phyloP scores from a whole-genome alignment of 164 flowering plant species.

The Vitis riparia region DNA sequence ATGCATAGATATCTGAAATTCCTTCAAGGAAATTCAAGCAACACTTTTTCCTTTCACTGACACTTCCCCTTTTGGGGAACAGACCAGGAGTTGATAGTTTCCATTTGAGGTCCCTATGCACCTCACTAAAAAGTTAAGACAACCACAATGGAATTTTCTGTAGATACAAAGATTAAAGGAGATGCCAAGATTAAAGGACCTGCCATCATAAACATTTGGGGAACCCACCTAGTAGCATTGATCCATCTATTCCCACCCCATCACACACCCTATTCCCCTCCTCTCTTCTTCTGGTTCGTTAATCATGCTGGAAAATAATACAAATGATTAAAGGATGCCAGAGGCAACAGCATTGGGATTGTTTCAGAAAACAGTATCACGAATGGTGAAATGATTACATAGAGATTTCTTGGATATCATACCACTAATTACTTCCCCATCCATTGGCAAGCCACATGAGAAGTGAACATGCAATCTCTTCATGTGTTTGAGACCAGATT shows the following conservation, averaged over 20 bases:
- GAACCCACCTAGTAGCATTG: too few species aligned
- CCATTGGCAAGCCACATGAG: conserved; percentile 80
- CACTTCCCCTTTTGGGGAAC: too few species aligned
- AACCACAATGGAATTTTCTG: neutral
- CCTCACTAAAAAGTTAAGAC: neutral
- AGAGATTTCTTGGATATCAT: conserved; percentile 12
- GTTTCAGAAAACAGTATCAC: neutral
- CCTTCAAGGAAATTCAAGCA: too few species aligned
- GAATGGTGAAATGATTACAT: too few species aligned
- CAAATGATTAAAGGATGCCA: neutral
- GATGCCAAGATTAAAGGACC: neutral
- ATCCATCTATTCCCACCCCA: too few species aligned
- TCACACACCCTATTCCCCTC: neutral
- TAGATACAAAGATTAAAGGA: neutral
- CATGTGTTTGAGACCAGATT: conserved; percentile 88
- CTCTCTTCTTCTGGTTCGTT: neutral
- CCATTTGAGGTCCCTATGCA: neutral
- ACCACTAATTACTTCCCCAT: conserved; percentile 90
- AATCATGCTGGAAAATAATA: neutral
- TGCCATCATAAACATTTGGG: neutral
- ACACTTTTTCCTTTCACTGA: neutral
- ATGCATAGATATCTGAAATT: too few species aligned
- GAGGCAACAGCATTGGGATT: neutral
- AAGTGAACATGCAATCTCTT: conserved; percentile 89
- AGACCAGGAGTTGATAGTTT: neutral